phyloP scores from a whole-genome alignment of 2,329 filamentous ascomycete genomes.

The Aplosporella prunicola region DNA sequence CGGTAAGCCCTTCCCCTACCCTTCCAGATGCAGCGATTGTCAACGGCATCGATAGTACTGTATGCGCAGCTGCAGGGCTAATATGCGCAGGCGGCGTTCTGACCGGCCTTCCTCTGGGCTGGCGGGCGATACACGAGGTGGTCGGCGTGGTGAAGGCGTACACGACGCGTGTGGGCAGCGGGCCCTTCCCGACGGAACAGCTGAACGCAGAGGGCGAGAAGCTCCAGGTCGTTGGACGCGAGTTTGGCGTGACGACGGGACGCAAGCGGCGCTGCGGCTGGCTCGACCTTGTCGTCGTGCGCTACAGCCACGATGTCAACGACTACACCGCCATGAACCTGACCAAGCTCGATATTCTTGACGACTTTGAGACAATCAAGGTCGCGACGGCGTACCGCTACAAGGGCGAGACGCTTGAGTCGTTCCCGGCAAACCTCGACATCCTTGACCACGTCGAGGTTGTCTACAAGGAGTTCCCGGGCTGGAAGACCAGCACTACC shows the following conservation, averaged over 20 bases:
- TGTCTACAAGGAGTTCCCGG: slow-evolving; percentile 57
- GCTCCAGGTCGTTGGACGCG: slow-evolving; percentile 46
- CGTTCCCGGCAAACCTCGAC: slow-evolving; percentile 56
- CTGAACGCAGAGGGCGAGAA: slow-evolving; percentile 48
- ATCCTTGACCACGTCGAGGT: slow-evolving; percentile 52
- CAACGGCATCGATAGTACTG: neutral
- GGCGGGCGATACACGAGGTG: slow-evolving; percentile 50
- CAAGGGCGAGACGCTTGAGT: slow-evolving; percentile 46
- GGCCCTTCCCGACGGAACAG: slow-evolving; percentile 61
- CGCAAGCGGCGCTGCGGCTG: slow-evolving; percentile 54
- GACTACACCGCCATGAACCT: slow-evolving; percentile 57
- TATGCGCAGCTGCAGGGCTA: neutral
- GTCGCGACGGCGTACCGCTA: slow-evolving; percentile 61
- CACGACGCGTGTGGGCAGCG: slow-evolving; percentile 52
- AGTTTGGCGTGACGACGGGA: slow-evolving; percentile 49
- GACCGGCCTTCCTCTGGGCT: slow-evolving; percentile 53
- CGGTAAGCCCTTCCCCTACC: slow-evolving; percentile 8
- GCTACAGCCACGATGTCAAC: slow-evolving; percentile 57
- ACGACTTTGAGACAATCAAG: slow-evolving; percentile 66
- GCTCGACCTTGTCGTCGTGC: slow-evolving; percentile 60
- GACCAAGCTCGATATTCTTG: slow-evolving; percentile 61
- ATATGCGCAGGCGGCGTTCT: slow-evolving; percentile 47
- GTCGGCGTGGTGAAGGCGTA: slow-evolving; percentile 61
- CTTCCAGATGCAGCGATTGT: no score
- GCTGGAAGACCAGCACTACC: slow-evolving; percentile 59